Conservation (phyloP, 1,284 basidiomycete species). For the Microbotryomycetes sp. region DNA sequence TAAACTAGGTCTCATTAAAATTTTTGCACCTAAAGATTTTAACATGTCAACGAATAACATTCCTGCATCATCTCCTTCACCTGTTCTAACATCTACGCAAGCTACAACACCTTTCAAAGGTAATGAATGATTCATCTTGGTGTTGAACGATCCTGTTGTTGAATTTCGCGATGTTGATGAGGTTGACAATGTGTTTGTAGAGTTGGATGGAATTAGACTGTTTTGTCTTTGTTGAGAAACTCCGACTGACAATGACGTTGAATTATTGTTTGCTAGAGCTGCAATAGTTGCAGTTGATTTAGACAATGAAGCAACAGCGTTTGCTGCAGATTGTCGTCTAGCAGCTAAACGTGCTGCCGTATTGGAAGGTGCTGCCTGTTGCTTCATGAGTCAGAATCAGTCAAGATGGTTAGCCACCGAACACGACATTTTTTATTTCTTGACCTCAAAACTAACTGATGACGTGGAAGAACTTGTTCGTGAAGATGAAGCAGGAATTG, state of each 20-base stretch:
- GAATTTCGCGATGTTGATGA: not conserved
- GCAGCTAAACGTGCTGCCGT: not conserved
- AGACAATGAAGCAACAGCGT: not conserved
- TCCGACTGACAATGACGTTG: not conserved
- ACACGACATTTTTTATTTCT: too few species aligned
- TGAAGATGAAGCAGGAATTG: too few species aligned
- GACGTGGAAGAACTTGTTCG: too few species aligned
- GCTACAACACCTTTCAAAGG: constrained; percentile 66
- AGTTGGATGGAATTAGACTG: not conserved
- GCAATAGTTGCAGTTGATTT: not conserved
- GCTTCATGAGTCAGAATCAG: not conserved
- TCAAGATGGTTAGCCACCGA: too few species aligned
- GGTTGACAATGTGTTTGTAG: not conserved
- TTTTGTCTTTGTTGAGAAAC: not conserved
- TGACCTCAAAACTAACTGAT: too few species aligned
- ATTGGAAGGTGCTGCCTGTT: not conserved
- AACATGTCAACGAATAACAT: constrained; percentile 81
- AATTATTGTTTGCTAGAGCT: not conserved
- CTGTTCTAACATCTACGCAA: constrained; percentile 82
- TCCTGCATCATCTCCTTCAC: constrained; percentile 77
- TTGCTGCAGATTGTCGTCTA: not conserved
- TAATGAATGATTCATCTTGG: too few species aligned
- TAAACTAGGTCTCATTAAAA: constrained; percentile 45
- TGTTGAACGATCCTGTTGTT: constrained; percentile 5
- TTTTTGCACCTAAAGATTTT: constrained; percentile 70